Evolutionary conservation across 192 early-diverging fungal species (phyloP).

Genomic region (Coemansia sp.): DNA sequence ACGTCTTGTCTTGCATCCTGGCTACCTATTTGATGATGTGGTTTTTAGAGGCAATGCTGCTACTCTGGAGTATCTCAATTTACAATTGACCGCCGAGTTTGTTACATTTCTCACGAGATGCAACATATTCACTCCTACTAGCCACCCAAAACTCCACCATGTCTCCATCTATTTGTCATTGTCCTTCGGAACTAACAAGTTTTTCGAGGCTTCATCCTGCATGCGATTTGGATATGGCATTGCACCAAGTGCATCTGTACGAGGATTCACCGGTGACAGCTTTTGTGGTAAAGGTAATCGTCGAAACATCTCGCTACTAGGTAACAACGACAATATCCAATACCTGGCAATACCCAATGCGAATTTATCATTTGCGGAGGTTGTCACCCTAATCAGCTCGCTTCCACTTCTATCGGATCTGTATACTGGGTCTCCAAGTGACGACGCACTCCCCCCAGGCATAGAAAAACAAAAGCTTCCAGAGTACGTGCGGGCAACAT

Average conservation of each 20-base stretch:
- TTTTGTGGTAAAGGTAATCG: too few species aligned
- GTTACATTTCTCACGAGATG: too few species aligned
- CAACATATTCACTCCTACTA: slow-evolving; percentile 1
- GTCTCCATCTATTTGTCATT: background rate
- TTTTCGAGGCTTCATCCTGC: too few species aligned
- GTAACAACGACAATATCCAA: background rate
- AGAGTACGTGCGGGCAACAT: background rate
- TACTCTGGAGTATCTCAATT: background rate
- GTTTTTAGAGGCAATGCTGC: slow-evolving; percentile 4
- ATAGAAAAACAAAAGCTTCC: background rate
- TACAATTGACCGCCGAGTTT: background rate
- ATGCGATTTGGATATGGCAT: background rate
- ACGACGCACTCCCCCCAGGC: background rate
- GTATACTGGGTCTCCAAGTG: background rate
- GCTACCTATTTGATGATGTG: slow-evolving; percentile 13
- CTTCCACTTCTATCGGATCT: background rate
- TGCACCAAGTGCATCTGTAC: background rate
- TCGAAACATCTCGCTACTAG: too few species aligned
- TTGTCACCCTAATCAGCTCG: background rate
- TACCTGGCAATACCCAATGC: background rate
- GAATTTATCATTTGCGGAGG: background rate
- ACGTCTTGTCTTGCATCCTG: background rate
- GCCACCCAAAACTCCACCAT: background rate
- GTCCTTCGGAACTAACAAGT: too few species aligned
- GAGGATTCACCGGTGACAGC: too few species aligned